Evolutionary conservation across 2,329 filamentous ascomycete genomes (phyloP), one percentile per base, ranked within the genome.

Genomic region (Fusarium coffeatum): DNA sequence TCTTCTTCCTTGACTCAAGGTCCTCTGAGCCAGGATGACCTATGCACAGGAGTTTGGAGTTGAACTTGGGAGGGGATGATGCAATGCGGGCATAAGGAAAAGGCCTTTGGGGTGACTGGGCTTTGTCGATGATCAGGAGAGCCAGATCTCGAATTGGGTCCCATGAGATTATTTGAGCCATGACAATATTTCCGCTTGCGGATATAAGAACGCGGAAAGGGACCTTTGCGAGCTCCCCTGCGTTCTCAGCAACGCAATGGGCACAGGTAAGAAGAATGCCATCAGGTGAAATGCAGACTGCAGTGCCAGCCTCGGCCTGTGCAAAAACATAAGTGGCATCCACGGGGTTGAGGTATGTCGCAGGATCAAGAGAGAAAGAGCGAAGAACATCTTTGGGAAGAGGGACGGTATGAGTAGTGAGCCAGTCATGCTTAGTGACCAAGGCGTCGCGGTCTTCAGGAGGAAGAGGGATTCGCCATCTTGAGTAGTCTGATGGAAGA

Each of bases 231-330:
- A 81, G 76, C 11, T 83, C 80, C 3, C 76, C 72, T 7, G 68
- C 65, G 0, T 73, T 76, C 49, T 86, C 84, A 4, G 82, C 83
- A 20, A 86, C 75, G 66, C 85, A 87, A 63, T 87, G 85, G 0
- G 85, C 79, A 72, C 85, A 87, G 3, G 84, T 86, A 22, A 87
- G 74, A 7, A 86, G 68, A 42, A 85, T 76, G 7, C 85, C 85
- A 5, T 72, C 58, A 1, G 78, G 66, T 0, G 80, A 79, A 34
- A 87, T 81, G 66, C 84, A 86, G 4, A 87, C 80, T 0, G 85
- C 85, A 3, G 84, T 86, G 8, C 84, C 84, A 8, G 84, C 85
- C 64, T 85, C 81, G 27, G 83, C 74, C 63, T 85, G 83, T 0
- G 82, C 82, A 64, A 86, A 87, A 25, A 87, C 80, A 8, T 85